phyloP scores from a whole-genome alignment of 495 filamentous ascomycete species.

The Clohesyomyces aquaticus region DNA sequence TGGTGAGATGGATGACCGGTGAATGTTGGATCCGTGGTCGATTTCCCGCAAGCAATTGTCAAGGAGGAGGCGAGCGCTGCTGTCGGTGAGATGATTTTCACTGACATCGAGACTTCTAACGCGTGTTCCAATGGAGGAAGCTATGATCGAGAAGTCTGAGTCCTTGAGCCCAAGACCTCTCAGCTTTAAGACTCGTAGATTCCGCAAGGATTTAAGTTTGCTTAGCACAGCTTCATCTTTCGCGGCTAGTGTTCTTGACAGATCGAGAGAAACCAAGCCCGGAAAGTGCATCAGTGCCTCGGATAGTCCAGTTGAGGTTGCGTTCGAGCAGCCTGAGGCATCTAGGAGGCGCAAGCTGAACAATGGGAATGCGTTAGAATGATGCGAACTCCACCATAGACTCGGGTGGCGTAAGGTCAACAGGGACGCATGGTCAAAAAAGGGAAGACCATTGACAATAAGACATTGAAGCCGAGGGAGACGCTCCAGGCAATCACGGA shows the following conservation, averaged over 20 bases:
- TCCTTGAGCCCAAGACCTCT: conserved; percentile 61
- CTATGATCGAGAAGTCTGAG: conserved; percentile 57
- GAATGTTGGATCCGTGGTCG: not conserved
- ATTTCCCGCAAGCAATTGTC: conserved; percentile 53
- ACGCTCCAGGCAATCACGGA: conserved; percentile 63
- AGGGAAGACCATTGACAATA: conserved; percentile 63
- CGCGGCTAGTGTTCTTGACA: conserved; percentile 62
- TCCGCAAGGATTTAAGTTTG: conserved; percentile 47
- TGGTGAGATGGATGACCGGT: conserved; percentile 6
- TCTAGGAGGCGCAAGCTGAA: conserved; percentile 58
- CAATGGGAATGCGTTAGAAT: conserved; percentile 18
- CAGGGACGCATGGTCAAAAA: conserved; percentile 68
- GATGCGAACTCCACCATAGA: conserved; percentile 21
- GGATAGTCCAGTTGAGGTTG: conserved; percentile 58
- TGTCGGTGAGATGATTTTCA: conserved; percentile 62
- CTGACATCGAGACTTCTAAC: conserved; percentile 64
- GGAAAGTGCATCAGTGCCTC: conserved; percentile 60
- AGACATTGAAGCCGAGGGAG: conserved; percentile 65
- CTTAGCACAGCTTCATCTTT: conserved; percentile 57
- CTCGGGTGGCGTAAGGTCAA: conserved; percentile 50
- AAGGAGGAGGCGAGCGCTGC: conserved; percentile 57
- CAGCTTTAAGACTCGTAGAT: conserved; percentile 63
- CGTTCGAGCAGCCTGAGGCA: conserved; percentile 61
- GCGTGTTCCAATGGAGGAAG: conserved; percentile 55
- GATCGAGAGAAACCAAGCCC: conserved; percentile 61